Evolutionary conservation across 2,329 filamentous ascomycete genomes (phyloP).

Genomic region (Nigrograna mackinnonii): DNA sequence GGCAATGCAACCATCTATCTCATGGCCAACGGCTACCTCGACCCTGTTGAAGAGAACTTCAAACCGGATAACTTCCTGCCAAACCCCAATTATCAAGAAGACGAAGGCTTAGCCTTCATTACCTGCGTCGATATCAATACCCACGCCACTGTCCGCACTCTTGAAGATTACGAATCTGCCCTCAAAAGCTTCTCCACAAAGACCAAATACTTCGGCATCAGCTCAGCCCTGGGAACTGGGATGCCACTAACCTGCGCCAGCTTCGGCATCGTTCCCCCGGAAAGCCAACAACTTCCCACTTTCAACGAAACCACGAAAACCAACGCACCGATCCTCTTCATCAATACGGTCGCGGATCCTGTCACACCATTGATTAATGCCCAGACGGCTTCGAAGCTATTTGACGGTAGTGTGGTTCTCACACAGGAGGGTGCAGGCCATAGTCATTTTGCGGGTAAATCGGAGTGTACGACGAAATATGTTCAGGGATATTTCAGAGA

Average conservation of each 20-base stretch:
- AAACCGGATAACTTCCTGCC: neutral
- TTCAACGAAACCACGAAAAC: slow-evolving; percentile 35
- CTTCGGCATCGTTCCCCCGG: slow-evolving; percentile 3
- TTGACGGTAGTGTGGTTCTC: slow-evolving; percentile 46
- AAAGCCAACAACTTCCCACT: slow-evolving; percentile 2
- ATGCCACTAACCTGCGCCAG: neutral
- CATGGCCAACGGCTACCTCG: too few relatives aligned
- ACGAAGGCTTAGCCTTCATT: neutral
- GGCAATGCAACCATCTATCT: too few relatives aligned
- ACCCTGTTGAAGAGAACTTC: too few relatives aligned
- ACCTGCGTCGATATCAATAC: slow-evolving; percentile 4
- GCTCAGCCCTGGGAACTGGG: neutral
- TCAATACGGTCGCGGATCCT: slow-evolving; percentile 58
- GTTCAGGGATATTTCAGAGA: slow-evolving; percentile 3
- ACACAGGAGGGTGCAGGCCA: slow-evolving; percentile 36
- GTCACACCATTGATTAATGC: slow-evolving; percentile 47
- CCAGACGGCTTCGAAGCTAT: slow-evolving; percentile 30
- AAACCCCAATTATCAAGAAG: neutral
- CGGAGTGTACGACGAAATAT: slow-evolving; percentile 1
- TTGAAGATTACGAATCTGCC: neutral
- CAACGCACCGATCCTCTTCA: slow-evolving; percentile 56
- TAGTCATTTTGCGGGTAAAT: neutral
- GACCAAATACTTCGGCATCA: slow-evolving; percentile 1
- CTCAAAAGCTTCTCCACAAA: neutral
- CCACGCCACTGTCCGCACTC: neutral